These are phyloP conservation scores for Mycena alexandri DNA, from an alignment of 768 basidiomycete genomes.

Conservation along the genomic window DNA sequence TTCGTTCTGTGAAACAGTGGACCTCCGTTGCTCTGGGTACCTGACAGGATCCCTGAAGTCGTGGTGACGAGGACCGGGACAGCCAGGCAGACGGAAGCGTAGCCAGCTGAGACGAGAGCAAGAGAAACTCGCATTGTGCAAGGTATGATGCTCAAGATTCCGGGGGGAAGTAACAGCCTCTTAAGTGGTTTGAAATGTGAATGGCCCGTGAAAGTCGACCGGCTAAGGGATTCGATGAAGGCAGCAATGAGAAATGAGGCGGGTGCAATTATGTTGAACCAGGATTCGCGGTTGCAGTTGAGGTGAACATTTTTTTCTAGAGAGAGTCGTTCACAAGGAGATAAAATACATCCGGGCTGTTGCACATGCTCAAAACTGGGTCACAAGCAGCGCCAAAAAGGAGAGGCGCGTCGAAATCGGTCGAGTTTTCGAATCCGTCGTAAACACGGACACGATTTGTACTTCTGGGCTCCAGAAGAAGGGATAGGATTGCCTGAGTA, in stretches of 20 bases:
- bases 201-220: background rate
- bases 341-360: too few species aligned
- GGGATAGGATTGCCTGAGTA: too few species aligned
- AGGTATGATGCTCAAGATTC: background rate
- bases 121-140: constrained; percentile 7
- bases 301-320: too few species aligned
- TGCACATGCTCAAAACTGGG: too few species aligned
- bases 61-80: background rate
- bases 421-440: too few species aligned
- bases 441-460: too few species aligned
- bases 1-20: background rate
- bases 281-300: too few species aligned
- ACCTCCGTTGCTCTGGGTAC: background rate
- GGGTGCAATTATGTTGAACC: background rate
- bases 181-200: background rate
- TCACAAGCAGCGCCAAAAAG: too few species aligned
- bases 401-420: too few species aligned
- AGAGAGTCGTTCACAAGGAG: too few species aligned
- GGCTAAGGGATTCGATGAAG: background rate
- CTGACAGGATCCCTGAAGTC: constrained; percentile 11
- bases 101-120: constrained; percentile 1
- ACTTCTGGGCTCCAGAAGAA: too few species aligned
- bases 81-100: constrained; percentile 6
- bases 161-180: too few species aligned
- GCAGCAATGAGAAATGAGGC: background rate